Percentiles rank a stretch among this genome's conserved stretches.
Conservation (phyloP, 306 rosid species). For the Corylus americana region DNA sequence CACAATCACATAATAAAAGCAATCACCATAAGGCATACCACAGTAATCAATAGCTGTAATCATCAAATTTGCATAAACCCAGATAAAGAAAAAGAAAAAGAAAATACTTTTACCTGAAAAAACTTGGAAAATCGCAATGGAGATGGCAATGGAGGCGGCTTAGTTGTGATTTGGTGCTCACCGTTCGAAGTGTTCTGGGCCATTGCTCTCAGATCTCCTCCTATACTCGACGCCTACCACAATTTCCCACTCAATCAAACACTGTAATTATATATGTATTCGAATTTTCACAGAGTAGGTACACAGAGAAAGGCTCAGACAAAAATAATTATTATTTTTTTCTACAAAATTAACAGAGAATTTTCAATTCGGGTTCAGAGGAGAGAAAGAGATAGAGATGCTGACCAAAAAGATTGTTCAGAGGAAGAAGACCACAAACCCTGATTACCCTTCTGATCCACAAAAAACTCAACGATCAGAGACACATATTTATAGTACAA, state of each 20-base stretch:
- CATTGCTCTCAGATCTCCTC: constrained; percentile 47
- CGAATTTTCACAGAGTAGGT: background rate
- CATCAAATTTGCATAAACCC: constrained; percentile 6
- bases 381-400: constrained; percentile 16
- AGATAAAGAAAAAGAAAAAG: background rate
- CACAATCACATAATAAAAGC: constrained; percentile 21
- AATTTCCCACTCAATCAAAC: constrained; percentile 23
- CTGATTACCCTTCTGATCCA: constrained; percentile 36
- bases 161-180: constrained; percentile 38
- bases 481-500: constrained; percentile 41
- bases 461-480: constrained; percentile 26
- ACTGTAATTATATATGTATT: background rate
- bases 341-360: background rate
- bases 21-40: background rate
- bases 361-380: background rate
- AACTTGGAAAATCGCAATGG: constrained; percentile 86
- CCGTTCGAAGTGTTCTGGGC: constrained; percentile 67
- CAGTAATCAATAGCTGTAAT: background rate
- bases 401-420: constrained; percentile 30
- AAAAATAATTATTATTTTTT: background rate
- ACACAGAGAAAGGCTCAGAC: background rate
- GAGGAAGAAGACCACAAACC: constrained; percentile 40
- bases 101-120: constrained; percentile 55
- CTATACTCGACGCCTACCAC: constrained; percentile 28
- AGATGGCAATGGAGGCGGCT: constrained; percentile 82